Percentiles rank a stretch among this genome's conserved stretches.
Conservation (phyloP, 2,329 filamentous ascomycete species). For the Didymellaceae sp. region DNA sequence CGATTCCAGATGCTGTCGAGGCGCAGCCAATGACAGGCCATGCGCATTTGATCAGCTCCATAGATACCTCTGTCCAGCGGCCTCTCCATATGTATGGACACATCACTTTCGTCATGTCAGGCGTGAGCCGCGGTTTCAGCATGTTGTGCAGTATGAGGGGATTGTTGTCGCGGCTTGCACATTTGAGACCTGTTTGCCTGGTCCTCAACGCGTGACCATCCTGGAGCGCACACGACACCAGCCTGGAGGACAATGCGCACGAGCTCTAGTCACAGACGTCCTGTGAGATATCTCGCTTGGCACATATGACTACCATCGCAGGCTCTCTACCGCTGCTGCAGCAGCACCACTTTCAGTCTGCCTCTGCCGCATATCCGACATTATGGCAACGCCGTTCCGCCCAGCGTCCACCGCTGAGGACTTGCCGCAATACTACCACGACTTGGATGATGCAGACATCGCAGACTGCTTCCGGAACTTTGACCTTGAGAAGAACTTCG, state of each 20-base stretch:
- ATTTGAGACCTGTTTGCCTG: constrained; percentile 37
- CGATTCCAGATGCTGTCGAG: no score
- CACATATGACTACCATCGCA: background rate
- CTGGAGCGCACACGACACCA: constrained; percentile 27
- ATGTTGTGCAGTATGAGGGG: background rate
- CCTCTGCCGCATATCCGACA: no score
- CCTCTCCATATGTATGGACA: background rate
- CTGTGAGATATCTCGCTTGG: background rate
- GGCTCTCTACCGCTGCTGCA: background rate
- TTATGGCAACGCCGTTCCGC: constrained; percentile 39
- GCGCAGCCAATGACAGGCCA: background rate
- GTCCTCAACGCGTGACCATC: constrained; percentile 36
- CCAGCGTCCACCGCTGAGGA: constrained; percentile 36
- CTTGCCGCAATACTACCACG: constrained; percentile 45
- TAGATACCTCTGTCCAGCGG: background rate
- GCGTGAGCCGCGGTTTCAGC: background rate
- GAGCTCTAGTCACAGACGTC: constrained; percentile 38
- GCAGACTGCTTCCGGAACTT: constrained; percentile 59
- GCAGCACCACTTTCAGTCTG: constrained; percentile 1
- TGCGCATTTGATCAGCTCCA: background rate
- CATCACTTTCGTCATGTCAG: background rate
- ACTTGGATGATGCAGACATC: constrained; percentile 44
- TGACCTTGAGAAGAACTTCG: constrained; percentile 58
- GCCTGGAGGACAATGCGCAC: constrained; percentile 28
- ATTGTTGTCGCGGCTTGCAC: background rate